These are phyloP conservation scores for Colletotrichum liriopes DNA, from an alignment of 2,329 filamentous ascomycete species.

Conservation along the genomic window DNA sequence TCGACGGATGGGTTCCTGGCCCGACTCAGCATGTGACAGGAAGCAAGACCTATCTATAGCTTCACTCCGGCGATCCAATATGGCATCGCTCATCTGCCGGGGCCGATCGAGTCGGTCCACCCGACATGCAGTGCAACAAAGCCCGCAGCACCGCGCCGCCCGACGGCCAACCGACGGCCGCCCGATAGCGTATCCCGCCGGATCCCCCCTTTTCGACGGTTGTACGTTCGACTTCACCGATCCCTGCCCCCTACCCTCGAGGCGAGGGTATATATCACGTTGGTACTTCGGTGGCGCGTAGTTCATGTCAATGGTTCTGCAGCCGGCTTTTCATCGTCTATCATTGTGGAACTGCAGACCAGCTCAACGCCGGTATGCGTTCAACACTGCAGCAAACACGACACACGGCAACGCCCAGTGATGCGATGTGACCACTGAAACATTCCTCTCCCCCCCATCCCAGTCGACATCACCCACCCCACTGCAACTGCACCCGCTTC, in stretches of 20 bases:
- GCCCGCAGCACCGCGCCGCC: background rate
- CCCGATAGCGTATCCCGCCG: background rate
- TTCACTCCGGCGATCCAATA: background rate
- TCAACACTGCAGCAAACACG: background rate
- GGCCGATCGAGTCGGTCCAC: background rate
- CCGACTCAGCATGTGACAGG: background rate
- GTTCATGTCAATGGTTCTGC: background rate
- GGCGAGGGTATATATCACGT: background rate
- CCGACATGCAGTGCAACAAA: background rate
- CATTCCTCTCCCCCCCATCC: background rate
- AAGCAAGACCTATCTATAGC: too few species aligned
- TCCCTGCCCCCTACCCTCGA: background rate
- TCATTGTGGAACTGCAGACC: background rate
- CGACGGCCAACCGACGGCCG: background rate
- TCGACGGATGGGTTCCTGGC: background rate
- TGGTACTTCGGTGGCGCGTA: background rate
- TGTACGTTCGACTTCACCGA: too few species aligned
- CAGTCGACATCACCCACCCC: background rate
- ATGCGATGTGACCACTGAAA: background rate
- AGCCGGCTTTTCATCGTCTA: background rate
- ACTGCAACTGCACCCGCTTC: background rate
- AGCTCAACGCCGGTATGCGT: background rate
- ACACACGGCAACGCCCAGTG: background rate
- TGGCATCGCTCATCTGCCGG: background rate
- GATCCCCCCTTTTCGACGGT: background rate